phyloP scores from a whole-genome alignment of 768 basidiomycete species.

The Lactifluus piperatus region DNA sequence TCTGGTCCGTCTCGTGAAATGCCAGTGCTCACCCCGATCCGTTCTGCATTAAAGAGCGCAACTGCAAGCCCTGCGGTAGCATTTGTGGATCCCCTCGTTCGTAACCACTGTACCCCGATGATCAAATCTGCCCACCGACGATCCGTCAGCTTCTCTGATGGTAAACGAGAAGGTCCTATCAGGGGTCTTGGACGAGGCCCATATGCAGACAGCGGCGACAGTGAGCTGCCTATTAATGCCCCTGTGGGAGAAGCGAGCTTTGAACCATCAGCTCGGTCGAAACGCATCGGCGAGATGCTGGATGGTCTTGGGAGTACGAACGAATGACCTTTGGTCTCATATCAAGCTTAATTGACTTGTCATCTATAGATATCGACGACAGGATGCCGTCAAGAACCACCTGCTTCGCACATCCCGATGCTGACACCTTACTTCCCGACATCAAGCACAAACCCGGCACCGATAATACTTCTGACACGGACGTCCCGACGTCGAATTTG shows the following conservation, averaged over 20 bases:
- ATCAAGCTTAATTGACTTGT: not conserved
- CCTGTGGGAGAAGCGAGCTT: slow-evolving; percentile 23
- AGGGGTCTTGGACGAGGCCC: slow-evolving; percentile 42
- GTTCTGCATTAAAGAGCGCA: slow-evolving; percentile 35
- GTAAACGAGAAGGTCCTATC: slow-evolving; percentile 84
- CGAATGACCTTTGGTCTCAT: slow-evolving; percentile 15
- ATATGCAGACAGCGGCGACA: slow-evolving; percentile 31
- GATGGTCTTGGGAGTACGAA: slow-evolving; percentile 54
- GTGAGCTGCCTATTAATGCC: slow-evolving; percentile 19
- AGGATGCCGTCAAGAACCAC: slow-evolving; percentile 50
- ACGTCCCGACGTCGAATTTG: slow-evolving; percentile 2
- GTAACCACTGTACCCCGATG: slow-evolving; percentile 48
- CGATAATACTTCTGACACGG: slow-evolving; percentile 24
- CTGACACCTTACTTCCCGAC: slow-evolving; percentile 36
- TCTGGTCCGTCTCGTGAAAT: slow-evolving; percentile 6
- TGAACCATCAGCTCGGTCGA: slow-evolving; percentile 60
- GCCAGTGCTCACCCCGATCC: slow-evolving; percentile 29
- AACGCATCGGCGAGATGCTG: slow-evolving; percentile 76
- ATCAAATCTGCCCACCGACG: slow-evolving; percentile 48
- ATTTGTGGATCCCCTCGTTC: slow-evolving; percentile 43
- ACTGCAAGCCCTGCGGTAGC: slow-evolving; percentile 48
- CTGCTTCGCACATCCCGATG: slow-evolving; percentile 33
- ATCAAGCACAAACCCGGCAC: slow-evolving; percentile 23
- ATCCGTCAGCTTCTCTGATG: slow-evolving; percentile 96
- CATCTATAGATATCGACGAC: slow-evolving; percentile 29